Base-by-base conservation (phyloP, 176 grass and related monocot species). In the Aegilops speltoides region DNA sequence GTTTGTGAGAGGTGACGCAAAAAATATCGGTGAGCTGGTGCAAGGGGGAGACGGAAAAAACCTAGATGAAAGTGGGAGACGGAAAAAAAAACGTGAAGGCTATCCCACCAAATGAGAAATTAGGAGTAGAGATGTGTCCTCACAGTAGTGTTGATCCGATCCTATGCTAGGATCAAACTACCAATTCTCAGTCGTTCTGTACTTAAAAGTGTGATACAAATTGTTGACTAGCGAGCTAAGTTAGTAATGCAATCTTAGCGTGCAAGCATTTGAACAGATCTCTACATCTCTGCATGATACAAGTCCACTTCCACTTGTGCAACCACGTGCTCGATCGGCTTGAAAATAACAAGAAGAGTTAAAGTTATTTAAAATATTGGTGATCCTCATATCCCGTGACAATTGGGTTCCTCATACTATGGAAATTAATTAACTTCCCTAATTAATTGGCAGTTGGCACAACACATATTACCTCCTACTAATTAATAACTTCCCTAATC, bases 231-330 rank as follows among this genome's bases (percentile, higher is more conserved):
- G 32, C 33, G 33, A 37, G 33, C 17, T 70, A 37, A 70, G 67
- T 70, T 70, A 10, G 32, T 70, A 11, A 20, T 33, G 36, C 67
- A n/a, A 37, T 70, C 67, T 70, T 70, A 6, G 67, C 11, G 33
- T 70, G 67, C 67, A 70, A 38, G 67, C 36, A 70, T 70, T 70
- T 70, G 33, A 70, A 70, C 20, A 22, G 33, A 70, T 70, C 66
- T 36, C 11, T 36, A 46, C 43, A 70, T 70, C 66, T 36, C 31
- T 32, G 32, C 66, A 36, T 36, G 66, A 33, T 69, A 37, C 66
- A 69, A 37, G 10, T 8, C 16, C 31, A 36, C 66, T 69, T 69
- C 29, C 32, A 69, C 31, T 70, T 38, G 67, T 22, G 33, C 10
- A 70, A 38, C 19, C 67, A 70, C 67, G 67, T 70, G 33, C 67